These are phyloP conservation scores for Hirschfeldia incana DNA, from an alignment of 345 rosid genomes.

Conservation along the genomic window DNA sequence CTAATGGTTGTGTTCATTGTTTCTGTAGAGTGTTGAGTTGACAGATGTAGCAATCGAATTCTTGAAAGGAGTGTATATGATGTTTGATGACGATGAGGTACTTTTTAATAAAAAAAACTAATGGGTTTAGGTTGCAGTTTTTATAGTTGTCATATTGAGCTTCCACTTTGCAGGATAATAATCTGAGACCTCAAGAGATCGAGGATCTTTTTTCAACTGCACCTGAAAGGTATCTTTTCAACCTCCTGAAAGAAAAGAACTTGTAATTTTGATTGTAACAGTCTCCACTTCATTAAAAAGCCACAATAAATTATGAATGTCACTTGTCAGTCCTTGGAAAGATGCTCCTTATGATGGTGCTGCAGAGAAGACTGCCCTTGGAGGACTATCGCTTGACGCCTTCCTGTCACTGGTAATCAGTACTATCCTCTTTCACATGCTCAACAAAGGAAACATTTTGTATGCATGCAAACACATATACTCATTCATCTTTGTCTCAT, in stretches of 20 bases:
- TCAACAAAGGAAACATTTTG: constrained; percentile 15
- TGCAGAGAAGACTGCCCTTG: constrained; percentile 82
- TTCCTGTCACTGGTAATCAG: constrained; percentile 83
- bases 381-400: constrained; percentile 77
- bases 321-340: constrained; percentile 45
- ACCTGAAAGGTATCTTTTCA: constrained; percentile 67
- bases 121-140: constrained; percentile 2
- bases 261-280: not conserved
- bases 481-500: not conserved
- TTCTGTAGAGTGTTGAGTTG: constrained; percentile 86
- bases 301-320: constrained; percentile 6
- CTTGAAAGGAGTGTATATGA: constrained; percentile 65
- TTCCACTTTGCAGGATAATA: constrained; percentile 66
- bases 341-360: constrained; percentile 58
- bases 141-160: constrained; percentile 23
- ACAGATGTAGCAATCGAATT: constrained; percentile 77
- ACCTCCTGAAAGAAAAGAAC: not conserved
- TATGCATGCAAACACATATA: constrained; percentile 2
- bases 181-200: constrained; percentile 71
- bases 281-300: constrained; percentile 12
- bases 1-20: constrained; percentile 22
- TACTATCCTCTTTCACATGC: constrained; percentile 18
- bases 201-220: constrained; percentile 96
- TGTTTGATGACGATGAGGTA: constrained; percentile 76
- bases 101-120: not conserved